Conservation (phyloP, 805 yeast genomes). For the Cephaloascus albidus region DNA sequence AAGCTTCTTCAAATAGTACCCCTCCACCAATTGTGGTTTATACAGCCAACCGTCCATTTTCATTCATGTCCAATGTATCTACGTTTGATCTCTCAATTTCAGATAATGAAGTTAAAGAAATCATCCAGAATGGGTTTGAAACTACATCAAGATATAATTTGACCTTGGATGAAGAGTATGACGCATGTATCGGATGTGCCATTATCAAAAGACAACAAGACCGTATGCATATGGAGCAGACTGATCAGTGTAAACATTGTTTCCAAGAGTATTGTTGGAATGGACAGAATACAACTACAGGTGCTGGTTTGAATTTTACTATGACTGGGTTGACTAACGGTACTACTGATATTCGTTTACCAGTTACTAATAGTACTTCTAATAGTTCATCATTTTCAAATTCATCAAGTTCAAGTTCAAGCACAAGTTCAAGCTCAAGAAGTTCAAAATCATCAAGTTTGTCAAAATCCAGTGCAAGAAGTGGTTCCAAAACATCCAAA, state of each 20-base stretch:
- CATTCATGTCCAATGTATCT: slow-evolving; percentile 16
- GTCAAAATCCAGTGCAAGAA: too few relatives aligned
- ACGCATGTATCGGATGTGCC: slow-evolving; percentile 19
- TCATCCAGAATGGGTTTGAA: slow-evolving; percentile 19
- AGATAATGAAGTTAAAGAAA: slow-evolving; percentile 11
- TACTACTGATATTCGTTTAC: too few relatives aligned
- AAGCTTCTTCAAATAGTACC: slow-evolving; percentile 8
- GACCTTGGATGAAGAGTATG: slow-evolving; percentile 13
- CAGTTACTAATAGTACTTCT: too few relatives aligned
- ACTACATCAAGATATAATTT: slow-evolving; percentile 8
- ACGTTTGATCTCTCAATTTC: slow-evolving; percentile 17
- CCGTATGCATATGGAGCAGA: slow-evolving; percentile 11
- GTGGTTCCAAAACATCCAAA: too few relatives aligned
- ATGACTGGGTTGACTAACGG: slow-evolving; percentile 15
- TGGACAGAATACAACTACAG: slow-evolving; percentile 6
- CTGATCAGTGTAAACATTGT: slow-evolving; percentile 16
- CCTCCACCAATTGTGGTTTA: slow-evolving; percentile 17
- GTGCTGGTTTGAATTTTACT: slow-evolving; percentile 15
- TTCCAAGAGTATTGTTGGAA: slow-evolving; percentile 18
- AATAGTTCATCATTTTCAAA: too few relatives aligned
- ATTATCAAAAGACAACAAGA: slow-evolving; percentile 17
- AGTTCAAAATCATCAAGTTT: too few relatives aligned
- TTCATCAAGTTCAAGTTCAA: too few relatives aligned
- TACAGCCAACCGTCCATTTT: slow-evolving; percentile 20
- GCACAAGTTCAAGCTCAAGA: too few relatives aligned